Base-by-base conservation (phyloP, 2,329 filamentous ascomycete genomes). In the Ascochyta rabiei region DNA sequence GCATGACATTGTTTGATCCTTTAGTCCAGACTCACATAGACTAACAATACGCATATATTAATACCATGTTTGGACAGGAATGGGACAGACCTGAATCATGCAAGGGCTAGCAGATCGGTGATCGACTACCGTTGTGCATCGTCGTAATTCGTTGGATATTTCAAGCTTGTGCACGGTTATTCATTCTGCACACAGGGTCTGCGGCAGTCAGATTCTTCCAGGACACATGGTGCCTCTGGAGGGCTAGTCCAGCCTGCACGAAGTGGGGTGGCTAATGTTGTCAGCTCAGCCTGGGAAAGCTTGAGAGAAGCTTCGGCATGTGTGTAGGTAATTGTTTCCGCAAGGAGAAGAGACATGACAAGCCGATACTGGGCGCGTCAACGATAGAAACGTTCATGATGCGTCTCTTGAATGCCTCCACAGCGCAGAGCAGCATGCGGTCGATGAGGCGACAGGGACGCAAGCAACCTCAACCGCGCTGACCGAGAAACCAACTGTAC, bases 261-360 rank as follows among this genome's bases (percentile, higher is more conserved):
- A 55, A 55, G 52, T 55, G 52, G 52, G 52, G 52, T 46, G 7
- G 18, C 24, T 26, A 2, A 30, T 37, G 40, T 34, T 35, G 37
- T 46, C 52, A 48, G 46, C 52, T 42, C 24, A 34, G 52, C 43
- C 44, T 56, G 33, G 47, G n/a, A 51, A 56, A 35, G 48, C 53
- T 56, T 56, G 48, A 43, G 48, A 15, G 38, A n/a, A 45, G 42
- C 48, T 51, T 51, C 46, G 42, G 46, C 46, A 50, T 55, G 46
- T 47, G 52, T 21, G 30, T 26, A 38, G 41, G 34, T 26, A 26
- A 39, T 51, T 26, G 33, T 33, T 51, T 16, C 34, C 48, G 38
- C 30, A 31, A 47, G 4, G 21, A 28, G 37, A 16, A 35, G n/a
- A 35, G 37, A 52, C 12, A 30, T 23, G 28, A 37, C 24, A 45